Evolutionary conservation across 345 rosid genomes (phyloP), one percentile per base, ranked within the genome.

Genomic region (Turritis glabra): DNA sequence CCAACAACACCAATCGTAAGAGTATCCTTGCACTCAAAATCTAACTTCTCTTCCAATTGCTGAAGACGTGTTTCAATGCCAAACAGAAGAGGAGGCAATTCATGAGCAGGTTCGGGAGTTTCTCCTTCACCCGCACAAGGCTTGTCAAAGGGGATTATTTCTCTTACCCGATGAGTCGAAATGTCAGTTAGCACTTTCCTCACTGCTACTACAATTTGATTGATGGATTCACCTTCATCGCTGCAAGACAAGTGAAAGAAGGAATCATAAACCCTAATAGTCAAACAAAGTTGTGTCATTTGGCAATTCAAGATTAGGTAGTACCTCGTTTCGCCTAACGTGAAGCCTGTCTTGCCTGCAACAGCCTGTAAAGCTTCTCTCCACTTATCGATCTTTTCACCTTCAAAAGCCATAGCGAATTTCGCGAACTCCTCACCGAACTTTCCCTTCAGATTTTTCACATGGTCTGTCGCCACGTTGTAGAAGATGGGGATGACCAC

Each of bases 401-500:
- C 56, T 3, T 8, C 1, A 29, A 2, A 9, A 22, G 8, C 11
- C 40, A 25, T 60, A 25, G 35, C 30, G 40, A 60, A 15, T 26
- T 60, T 8, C 50, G 51, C 23, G 3, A 71, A 71, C 8, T 18
- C 48, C 1, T 17, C 18, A 50, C 76, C 68, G 0, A 71, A 71
- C 2, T 0, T 52, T 8, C 76, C 76, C 3, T 37, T 1, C 0
- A 60, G 60, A 2, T 50, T 7, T 52, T 60, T 37, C 7, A 71
- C 76, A 50, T 71, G 41, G 14, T 61, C 40, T 0, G 76, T 60
- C 10, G 25, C 22, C 4, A 71, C 60, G 29, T 17, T 60, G 76
- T 48, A 71, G 22, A 71, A 71, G 22, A 71, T 37, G 1, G 76
- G 76, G 1, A 71, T 50, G 12, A 50, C 76, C 8, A 25, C 41